Conservation (phyloP, 139 green algal genomes). For the Closterium sp. region DNA sequence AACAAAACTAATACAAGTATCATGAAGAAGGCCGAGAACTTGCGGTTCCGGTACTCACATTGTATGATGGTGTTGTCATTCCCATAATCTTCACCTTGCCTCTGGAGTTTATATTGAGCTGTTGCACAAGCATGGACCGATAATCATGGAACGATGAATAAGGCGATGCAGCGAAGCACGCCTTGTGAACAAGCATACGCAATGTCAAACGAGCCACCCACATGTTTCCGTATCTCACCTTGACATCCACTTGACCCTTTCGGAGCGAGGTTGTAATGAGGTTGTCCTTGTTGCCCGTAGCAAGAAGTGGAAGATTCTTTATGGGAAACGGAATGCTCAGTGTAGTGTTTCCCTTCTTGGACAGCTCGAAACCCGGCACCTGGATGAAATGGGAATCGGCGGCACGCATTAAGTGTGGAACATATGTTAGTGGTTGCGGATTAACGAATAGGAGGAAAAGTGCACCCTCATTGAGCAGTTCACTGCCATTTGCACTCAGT, state of each 20-base stretch:
- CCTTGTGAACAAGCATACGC: not conserved
- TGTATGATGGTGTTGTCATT: not conserved
- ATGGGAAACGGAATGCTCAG: not conserved
- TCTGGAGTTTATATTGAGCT: not conserved
- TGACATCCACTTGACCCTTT: not conserved
- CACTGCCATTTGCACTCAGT: too few relatives aligned
- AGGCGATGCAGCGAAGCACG: too few relatives aligned
- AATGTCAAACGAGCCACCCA: not conserved
- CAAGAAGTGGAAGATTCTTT: not conserved
- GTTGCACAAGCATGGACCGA: not conserved
- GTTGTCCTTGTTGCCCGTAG: not conserved
- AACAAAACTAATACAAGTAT: too few relatives aligned
- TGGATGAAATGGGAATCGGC: not conserved
- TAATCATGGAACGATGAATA: too few relatives aligned
- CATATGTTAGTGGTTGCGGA: too few relatives aligned
- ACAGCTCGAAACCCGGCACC: not conserved
- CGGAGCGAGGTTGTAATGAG: not conserved
- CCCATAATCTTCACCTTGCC: not conserved
- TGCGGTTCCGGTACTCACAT: not conserved
- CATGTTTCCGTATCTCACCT: not conserved
- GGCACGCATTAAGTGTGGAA: too few relatives aligned
- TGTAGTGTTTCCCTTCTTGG: not conserved
- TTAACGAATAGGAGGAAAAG: too few relatives aligned
- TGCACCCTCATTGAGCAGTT: too few relatives aligned
- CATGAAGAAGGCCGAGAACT: not conserved